Evolutionary conservation across 768 basidiomycete species (phyloP).

Genomic region (Tulasnella sp.): DNA sequence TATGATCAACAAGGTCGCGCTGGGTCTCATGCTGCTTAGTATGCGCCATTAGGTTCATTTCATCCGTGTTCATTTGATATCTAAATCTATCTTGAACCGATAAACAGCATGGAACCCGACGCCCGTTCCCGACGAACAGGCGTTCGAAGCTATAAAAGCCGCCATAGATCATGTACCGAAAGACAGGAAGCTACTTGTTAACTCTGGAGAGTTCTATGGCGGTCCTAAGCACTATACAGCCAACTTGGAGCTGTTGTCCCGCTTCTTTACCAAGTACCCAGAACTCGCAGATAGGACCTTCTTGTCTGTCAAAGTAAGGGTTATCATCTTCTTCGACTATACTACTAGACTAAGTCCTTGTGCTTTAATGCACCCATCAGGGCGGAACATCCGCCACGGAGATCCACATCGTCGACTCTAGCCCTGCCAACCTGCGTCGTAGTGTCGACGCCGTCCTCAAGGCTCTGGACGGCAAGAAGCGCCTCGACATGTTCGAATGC

Average conservation of each 20-base stretch:
- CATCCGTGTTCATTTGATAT: not conserved
- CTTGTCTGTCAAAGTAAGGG: conserved; percentile 42
- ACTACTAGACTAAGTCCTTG: no score
- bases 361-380: conserved; percentile 7
- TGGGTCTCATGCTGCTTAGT: conserved; percentile 59
- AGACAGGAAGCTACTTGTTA: conserved; percentile 49
- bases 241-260: conserved; percentile 38
- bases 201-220: conserved; percentile 44
- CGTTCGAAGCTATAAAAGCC: conserved; percentile 58
- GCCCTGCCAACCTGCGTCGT: conserved; percentile 42
- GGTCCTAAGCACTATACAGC: conserved; percentile 29
- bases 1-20: conserved; percentile 28
- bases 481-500: conserved; percentile 56
- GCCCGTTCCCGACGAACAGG: conserved; percentile 51
- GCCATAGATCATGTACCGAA: conserved; percentile 31
- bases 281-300: conserved; percentile 38
- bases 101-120: conserved; percentile 39
- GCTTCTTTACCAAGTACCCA: conserved; percentile 46
- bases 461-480: conserved; percentile 50
- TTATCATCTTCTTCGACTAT: conserved; percentile 28
- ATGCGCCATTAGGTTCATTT: conserved; percentile 34
- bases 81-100: not conserved
- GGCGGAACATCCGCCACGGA: conserved; percentile 6
- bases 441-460: conserved; percentile 47
- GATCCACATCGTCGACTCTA: not conserved